Conservation (phyloP, 108 stramenopile genomes). For the Nitzschia sp. region DNA sequence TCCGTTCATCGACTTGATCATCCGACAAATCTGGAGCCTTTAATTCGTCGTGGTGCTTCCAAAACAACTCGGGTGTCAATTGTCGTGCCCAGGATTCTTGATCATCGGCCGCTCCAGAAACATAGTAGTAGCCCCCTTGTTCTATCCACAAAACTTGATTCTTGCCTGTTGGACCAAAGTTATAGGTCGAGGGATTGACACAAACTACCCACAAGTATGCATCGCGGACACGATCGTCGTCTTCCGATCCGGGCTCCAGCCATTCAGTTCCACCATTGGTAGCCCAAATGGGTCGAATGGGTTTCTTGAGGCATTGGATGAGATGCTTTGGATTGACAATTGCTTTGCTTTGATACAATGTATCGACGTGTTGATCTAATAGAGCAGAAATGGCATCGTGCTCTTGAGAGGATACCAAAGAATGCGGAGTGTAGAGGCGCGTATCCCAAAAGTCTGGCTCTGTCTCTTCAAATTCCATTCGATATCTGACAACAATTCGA, state of each 20-base stretch:
- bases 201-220: constrained; percentile 55
- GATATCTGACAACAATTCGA: constrained; percentile 47
- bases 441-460: constrained; percentile 39
- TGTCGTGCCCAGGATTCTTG: constrained; percentile 69
- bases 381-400: constrained; percentile 40
- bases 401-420: constrained; percentile 52
- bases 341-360: constrained; percentile 51
- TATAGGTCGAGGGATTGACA: constrained; percentile 51
- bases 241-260: neutral
- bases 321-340: constrained; percentile 51
- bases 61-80: constrained; percentile 63
- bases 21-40: constrained; percentile 26
- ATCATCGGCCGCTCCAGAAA: constrained; percentile 79
- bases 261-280: constrained; percentile 6
- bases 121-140: constrained; percentile 46
- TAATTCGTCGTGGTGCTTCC: constrained; percentile 42
- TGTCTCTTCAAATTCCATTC: constrained; percentile 14
- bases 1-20: constrained; percentile 39
- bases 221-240: constrained; percentile 13
- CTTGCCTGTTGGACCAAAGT: neutral
- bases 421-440: constrained; percentile 51
- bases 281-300: constrained; percentile 42
- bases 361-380: constrained; percentile 57
- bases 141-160: constrained; percentile 37
- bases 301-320: constrained; percentile 25